Percentiles rank a stretch among this genome's conserved stretches.
phyloP scores from a whole-genome alignment of 75 land plant genomes.

The Cryptomeria japonica region DNA sequence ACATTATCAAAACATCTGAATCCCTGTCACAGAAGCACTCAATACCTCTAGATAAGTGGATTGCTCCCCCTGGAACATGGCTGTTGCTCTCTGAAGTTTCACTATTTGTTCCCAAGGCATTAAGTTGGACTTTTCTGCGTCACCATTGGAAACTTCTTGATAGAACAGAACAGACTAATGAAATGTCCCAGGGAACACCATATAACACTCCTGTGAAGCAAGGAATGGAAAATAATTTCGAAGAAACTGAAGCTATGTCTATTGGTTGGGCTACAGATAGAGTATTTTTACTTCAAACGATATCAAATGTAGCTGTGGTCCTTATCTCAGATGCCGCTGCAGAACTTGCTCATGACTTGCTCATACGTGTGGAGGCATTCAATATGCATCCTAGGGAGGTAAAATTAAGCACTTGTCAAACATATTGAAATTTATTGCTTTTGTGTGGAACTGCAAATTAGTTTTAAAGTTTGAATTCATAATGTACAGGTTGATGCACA shows the following conservation, averaged over 20 bases:
- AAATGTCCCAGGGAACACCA: constrained; percentile 12
- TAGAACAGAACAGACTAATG: constrained; percentile 13
- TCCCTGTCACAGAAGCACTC: constrained; percentile 41
- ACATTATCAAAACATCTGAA: constrained; percentile 67
- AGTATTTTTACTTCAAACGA: constrained; percentile 75
- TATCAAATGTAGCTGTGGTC: constrained; percentile 82
- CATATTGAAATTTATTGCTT: background rate
- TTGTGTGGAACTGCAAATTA: background rate
- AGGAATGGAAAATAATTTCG: constrained; percentile 8
- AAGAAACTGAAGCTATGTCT: constrained; percentile 27
- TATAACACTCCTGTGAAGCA: constrained; percentile 12
- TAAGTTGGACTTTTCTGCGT: constrained; percentile 76
- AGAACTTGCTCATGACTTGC: constrained; percentile 71
- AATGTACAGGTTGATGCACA: constrained; percentile 79
- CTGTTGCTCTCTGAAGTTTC: constrained; percentile 85
- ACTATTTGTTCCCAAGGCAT: constrained; percentile 62
- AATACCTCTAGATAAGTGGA: constrained; percentile 46
- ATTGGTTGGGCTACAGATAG: constrained; percentile 72
- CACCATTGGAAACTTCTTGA: constrained; percentile 89
- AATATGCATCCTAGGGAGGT: constrained; percentile 93
- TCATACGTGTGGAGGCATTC: constrained; percentile 67
- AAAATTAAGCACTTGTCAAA: background rate
- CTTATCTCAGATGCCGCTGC: constrained; percentile 88
- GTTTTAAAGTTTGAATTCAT: background rate
- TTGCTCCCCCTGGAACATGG: constrained; percentile 90